Evolutionary conservation across 352 stramenopile genomes (phyloP).

Genomic region (Pythium utonaiense): DNA sequence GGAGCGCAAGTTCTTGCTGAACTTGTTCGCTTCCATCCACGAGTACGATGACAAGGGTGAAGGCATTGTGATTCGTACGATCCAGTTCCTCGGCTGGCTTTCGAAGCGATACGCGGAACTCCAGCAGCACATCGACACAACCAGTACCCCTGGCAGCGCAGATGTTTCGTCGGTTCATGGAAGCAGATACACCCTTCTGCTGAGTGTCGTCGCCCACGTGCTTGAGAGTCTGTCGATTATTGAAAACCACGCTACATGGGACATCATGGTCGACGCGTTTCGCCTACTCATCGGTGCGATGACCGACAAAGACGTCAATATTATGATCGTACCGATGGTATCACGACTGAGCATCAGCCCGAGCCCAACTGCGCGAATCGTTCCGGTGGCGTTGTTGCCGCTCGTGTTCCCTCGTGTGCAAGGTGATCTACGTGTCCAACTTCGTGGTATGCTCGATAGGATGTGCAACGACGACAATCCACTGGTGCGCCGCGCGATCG

Average conservation of each 20-base stretch:
- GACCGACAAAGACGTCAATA: slow-evolving; percentile 51
- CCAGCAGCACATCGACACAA: slow-evolving; percentile 46
- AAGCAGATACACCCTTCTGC: slow-evolving; percentile 57
- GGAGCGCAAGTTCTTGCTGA: slow-evolving; percentile 74
- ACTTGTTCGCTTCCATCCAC: slow-evolving; percentile 82
- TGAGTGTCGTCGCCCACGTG: slow-evolving; percentile 76
- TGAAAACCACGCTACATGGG: slow-evolving; percentile 87
- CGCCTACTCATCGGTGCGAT: slow-evolving; percentile 68
- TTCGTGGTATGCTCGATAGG: slow-evolving; percentile 84
- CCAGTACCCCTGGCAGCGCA: neutral
- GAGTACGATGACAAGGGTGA: slow-evolving; percentile 88
- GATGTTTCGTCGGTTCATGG: slow-evolving; percentile 15
- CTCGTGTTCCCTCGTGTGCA: slow-evolving; percentile 70
- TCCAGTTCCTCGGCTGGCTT: slow-evolving; percentile 80
- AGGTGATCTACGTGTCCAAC: slow-evolving; percentile 72
- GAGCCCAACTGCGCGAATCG: slow-evolving; percentile 79
- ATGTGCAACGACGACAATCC: slow-evolving; percentile 87
- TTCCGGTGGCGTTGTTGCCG: slow-evolving; percentile 70
- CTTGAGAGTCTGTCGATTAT: slow-evolving; percentile 87
- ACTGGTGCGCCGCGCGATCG: slow-evolving; percentile 77
- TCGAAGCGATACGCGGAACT: slow-evolving; percentile 63
- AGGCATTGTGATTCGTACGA: slow-evolving; percentile 77
- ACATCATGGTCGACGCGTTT: slow-evolving; percentile 84
- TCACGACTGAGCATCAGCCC: slow-evolving; percentile 79
- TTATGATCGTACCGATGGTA: slow-evolving; percentile 75